These are phyloP conservation scores for Trichosporon coremiiforme DNA, from an alignment of 1,284 basidiomycete genomes.

Conservation along the genomic window DNA sequence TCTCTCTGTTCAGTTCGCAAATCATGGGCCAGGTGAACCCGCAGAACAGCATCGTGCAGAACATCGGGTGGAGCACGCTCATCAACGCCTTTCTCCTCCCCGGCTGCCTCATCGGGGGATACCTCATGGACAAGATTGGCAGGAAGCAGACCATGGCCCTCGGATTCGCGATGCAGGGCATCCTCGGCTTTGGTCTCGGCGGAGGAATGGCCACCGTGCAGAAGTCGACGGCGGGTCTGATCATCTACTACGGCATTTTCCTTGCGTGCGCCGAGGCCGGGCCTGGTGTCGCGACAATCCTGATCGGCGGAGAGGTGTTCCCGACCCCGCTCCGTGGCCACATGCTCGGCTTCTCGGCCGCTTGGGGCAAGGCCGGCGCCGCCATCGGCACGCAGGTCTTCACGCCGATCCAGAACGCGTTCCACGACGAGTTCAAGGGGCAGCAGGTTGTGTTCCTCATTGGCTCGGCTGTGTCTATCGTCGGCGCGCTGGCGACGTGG, in stretches of 20 bases:
- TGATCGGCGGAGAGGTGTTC: slow-evolving; percentile 59
- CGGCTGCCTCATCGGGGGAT: slow-evolving; percentile 71
- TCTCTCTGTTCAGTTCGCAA: slow-evolving; percentile 64
- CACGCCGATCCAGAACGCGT: slow-evolving; percentile 64
- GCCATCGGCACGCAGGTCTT: slow-evolving; percentile 55
- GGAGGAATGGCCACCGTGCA: slow-evolving; percentile 33
- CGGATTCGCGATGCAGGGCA: slow-evolving; percentile 30
- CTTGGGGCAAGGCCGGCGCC: slow-evolving; percentile 70
- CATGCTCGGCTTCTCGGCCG: slow-evolving; percentile 66
- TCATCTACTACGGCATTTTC: slow-evolving; percentile 35
- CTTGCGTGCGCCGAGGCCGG: slow-evolving; percentile 32
- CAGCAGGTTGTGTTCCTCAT: slow-evolving; percentile 15
- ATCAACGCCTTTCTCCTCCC: slow-evolving; percentile 54
- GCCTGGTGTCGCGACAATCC: slow-evolving; percentile 56
- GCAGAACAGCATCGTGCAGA: slow-evolving; percentile 49
- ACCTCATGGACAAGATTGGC: slow-evolving; percentile 67
- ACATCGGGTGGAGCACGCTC: slow-evolving; percentile 41
- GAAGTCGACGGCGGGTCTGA: slow-evolving; percentile 36
- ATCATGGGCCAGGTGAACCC: slow-evolving; percentile 65
- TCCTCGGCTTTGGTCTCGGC: slow-evolving; percentile 35
- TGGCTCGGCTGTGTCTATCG: slow-evolving; percentile 29
- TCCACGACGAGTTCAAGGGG: slow-evolving; percentile 2
- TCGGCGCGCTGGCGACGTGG: slow-evolving; percentile 36
- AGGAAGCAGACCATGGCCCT: slow-evolving; percentile 33
- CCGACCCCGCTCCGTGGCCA: slow-evolving; percentile 69